Conservation (phyloP, 2,329 filamentous ascomycete species). For the Neonectria sp. region DNA sequence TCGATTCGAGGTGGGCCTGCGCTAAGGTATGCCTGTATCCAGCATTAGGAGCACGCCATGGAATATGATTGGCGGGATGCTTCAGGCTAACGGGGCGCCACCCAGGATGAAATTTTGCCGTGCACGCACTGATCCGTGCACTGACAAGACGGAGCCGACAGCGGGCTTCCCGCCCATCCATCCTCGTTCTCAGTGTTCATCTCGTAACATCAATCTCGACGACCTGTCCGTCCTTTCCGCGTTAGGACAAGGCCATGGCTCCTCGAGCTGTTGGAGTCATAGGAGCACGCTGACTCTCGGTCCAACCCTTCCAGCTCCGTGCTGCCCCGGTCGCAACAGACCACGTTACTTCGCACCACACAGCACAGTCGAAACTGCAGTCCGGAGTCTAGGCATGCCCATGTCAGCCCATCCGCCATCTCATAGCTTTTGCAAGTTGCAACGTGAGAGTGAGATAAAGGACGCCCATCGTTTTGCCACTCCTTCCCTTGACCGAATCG, state of each 20-base stretch:
- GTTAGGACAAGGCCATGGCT: conserved; percentile 12
- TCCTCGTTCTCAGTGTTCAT: conserved; percentile 23
- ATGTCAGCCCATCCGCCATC: conserved; percentile 21
- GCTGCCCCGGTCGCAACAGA: conserved; percentile 14
- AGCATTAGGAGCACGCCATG: conserved; percentile 17
- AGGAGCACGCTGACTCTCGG: conserved; percentile 3
- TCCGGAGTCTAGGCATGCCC: conserved; percentile 11
- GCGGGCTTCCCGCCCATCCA: conserved; percentile 28
- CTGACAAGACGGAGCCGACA: conserved; percentile 42
- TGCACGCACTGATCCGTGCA: not conserved
- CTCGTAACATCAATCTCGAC: conserved; percentile 41
- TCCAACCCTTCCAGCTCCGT: not conserved
- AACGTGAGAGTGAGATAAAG: not conserved
- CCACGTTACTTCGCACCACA: not conserved
- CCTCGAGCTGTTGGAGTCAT: conserved; percentile 18
- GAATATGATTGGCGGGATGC: conserved; percentile 37
- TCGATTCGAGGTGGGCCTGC: conserved; percentile 40
- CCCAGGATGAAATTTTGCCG: conserved; percentile 42
- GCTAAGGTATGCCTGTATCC: conserved; percentile 44
- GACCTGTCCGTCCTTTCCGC: conserved; percentile 16
- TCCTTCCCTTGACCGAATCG: no score
- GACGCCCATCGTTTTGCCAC: not conserved
- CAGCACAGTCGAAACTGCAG: conserved; percentile 3
- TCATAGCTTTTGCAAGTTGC: not conserved
- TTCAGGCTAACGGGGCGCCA: conserved; percentile 32